Evolutionary conservation across 192 early-diverging fungal species (phyloP).

Genomic region (Funneliformis mosseae): DNA sequence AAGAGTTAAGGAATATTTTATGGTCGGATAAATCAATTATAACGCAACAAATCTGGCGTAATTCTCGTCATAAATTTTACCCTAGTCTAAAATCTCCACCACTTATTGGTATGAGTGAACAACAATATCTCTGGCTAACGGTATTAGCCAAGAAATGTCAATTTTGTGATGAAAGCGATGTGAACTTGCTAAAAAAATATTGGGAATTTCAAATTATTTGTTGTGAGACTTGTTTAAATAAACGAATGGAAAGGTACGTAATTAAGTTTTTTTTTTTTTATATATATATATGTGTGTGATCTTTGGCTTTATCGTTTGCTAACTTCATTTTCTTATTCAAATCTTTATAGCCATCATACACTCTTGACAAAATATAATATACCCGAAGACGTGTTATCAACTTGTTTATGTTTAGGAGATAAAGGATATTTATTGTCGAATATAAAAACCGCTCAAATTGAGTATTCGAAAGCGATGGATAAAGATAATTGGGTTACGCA

Average conservation of each 20-base stretch:
- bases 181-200: not conserved
- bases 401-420: constrained; percentile 13
- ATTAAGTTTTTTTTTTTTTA: not conserved
- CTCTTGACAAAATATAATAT: not conserved
- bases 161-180: constrained; percentile 8
- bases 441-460: not conserved
- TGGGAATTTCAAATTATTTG: constrained; percentile 28
- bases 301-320: too few relatives aligned
- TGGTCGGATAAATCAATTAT: constrained; percentile 1
- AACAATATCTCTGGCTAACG: constrained; percentile 3
- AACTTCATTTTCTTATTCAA: too few relatives aligned
- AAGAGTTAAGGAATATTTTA: constrained; percentile 4
- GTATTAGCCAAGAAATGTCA: constrained; percentile 9
- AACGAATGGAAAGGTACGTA: constrained; percentile 16
- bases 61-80: constrained; percentile 17
- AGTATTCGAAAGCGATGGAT: constrained; percentile 10
- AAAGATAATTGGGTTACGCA: constrained; percentile 15
- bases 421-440: constrained; percentile 8
- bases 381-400: constrained; percentile 12
- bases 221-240: constrained; percentile 15
- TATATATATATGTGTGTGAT: too few relatives aligned
- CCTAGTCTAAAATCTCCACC: not conserved
- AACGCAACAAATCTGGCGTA: constrained; percentile 23
- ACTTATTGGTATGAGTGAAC: constrained; percentile 15
- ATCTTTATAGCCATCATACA: not conserved